phyloP scores from a whole-genome alignment of 202 grass and related monocot species.

The Zoysia matrella region DNA sequence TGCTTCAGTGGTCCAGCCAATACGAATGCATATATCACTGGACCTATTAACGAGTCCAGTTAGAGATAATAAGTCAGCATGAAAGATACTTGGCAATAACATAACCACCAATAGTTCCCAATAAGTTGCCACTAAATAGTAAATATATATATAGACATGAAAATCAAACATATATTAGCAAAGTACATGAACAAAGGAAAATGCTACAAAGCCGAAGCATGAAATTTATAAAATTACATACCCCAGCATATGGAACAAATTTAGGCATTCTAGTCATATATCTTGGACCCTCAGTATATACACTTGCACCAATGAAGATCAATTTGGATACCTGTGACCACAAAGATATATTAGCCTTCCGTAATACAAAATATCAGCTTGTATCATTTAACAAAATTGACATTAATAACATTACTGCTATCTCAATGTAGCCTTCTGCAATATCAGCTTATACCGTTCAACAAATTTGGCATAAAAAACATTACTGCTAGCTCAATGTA shows the following conservation, averaged over 20 bases:
- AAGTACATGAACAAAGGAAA: constrained; percentile 10
- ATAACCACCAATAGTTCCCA: constrained; percentile 11
- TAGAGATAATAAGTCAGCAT: constrained; percentile 14
- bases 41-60: not conserved
- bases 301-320: constrained; percentile 88
- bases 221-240: constrained; percentile 45
- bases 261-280: constrained; percentile 75
- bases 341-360: constrained; percentile 31
- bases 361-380: not conserved
- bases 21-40: not conserved
- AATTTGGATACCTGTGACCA: constrained; percentile 74
- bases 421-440: too few species aligned
- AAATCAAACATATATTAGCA: constrained; percentile 24
- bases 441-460: too few species aligned
- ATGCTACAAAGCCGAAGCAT: not conserved
- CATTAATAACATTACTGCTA: not conserved
- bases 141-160: constrained; percentile 10
- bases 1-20: not conserved
- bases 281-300: constrained; percentile 73
- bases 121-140: not conserved
- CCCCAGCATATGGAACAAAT: constrained; percentile 80
- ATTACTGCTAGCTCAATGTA: not conserved
- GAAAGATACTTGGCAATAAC: constrained; percentile 4
- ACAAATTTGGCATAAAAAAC: not conserved
- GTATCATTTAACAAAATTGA: not conserved